Evolutionary conservation across 768 basidiomycete genomes (phyloP), one percentile per base, ranked within the genome.

Genomic region (Naganishia antarctica): DNA sequence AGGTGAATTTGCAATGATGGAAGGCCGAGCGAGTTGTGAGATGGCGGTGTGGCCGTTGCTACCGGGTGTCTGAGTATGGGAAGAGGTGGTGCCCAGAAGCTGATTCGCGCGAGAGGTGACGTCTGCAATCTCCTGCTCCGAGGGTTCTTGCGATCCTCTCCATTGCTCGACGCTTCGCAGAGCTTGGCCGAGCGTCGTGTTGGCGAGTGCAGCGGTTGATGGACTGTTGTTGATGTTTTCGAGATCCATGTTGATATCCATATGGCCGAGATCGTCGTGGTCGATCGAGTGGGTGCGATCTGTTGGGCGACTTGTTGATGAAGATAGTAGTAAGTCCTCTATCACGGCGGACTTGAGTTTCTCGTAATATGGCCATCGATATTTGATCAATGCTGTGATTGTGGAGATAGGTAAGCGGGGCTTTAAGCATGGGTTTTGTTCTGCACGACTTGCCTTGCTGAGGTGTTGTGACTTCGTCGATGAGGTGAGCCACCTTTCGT

Each of bases 361-460:
- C 23, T 57, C 53, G 23, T 57, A 57, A 23, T 57, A 57, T 32
- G 53, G 53, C 53, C 53, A 57, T 23, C 34, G 32, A 25, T 15
- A 23, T 25, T 57, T 57, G 9, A 57, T 18, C 34, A 57, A 21
- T 8, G 53, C 53, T 57, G 34, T 44, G n/a, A 37, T 37, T 13
- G 28, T 11, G 34, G 37, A 18, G 53, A 40, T 11, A 23, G 12
- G 51, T n/a, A 40, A 25, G 32, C 34, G 37, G 8, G 23, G 23
- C 15, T 6, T 23, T 2, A 25, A 12, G 37, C 3, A 21, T 1
- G 3, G 23, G 9, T 8, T 25, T 4, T 32, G 31, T n/a, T n/a
- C n/a, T n/a, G n/a, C n/a, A n/a, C 11, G 21, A 37, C 53, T 37
- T 18, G 23, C 53, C 53, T 57, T 57, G 53, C 12, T 57, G 32